Conservation (phyloP, 1,284 basidiomycete species). For the Malassezia nana region DNA sequence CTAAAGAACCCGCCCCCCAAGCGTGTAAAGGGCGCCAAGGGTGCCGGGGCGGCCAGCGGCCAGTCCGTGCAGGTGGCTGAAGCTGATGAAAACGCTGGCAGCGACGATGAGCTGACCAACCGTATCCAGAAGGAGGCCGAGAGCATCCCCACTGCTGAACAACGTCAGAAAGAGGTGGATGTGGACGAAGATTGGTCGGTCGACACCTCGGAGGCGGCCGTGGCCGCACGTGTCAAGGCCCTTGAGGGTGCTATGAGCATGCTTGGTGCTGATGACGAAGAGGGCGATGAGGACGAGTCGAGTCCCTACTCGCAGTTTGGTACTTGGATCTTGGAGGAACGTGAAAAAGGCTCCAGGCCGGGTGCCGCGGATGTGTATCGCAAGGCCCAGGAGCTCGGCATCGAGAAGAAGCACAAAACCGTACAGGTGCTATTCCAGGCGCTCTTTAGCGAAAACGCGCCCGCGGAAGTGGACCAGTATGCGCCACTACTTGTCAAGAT, state of each 20-base stretch:
- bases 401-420: slow-evolving; percentile 92
- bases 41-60: slow-evolving; percentile 53
- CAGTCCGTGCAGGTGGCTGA: slow-evolving; percentile 57
- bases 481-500: slow-evolving; percentile 67
- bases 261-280: slow-evolving; percentile 57
- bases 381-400: slow-evolving; percentile 80
- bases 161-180: slow-evolving; percentile 50
- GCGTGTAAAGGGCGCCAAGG: slow-evolving; percentile 51
- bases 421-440: slow-evolving; percentile 73
- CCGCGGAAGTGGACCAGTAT: slow-evolving; percentile 65
- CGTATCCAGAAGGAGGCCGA: slow-evolving; percentile 54
- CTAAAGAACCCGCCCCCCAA: slow-evolving; percentile 82
- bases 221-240: slow-evolving; percentile 71
- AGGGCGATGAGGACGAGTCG: slow-evolving; percentile 56
- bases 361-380: slow-evolving; percentile 65
- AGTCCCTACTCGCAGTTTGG: slow-evolving; percentile 71
- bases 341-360: slow-evolving; percentile 50
- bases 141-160: slow-evolving; percentile 51
- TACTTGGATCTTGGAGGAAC: slow-evolving; percentile 74
- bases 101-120: slow-evolving; percentile 50
- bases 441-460: slow-evolving; percentile 71
- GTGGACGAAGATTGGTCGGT: slow-evolving; percentile 69
- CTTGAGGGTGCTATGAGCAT: slow-evolving; percentile 61
- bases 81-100: slow-evolving; percentile 40
- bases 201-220: slow-evolving; percentile 82